Evolutionary conservation across 257 asterid species (phyloP).

Genomic region (Nicotiana sylvestris): DNA sequence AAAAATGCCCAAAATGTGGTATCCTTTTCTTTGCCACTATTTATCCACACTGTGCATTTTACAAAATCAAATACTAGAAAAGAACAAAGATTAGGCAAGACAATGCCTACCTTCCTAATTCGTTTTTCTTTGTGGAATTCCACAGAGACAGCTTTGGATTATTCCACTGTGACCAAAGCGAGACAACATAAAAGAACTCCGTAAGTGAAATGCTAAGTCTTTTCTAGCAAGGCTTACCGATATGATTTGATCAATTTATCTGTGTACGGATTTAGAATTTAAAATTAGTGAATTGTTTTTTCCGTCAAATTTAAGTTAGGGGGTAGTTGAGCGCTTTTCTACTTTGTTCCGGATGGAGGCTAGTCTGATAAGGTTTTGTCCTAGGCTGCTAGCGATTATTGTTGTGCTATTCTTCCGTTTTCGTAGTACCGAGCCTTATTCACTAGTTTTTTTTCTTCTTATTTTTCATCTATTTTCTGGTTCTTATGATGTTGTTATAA

Average conservation of each 20-base stretch:
- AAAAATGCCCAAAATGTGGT: background rate
- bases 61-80: slow-evolving; percentile 5
- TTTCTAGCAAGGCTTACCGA: background rate
- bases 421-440: too few relatives aligned
- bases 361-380: too few relatives aligned
- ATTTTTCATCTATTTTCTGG: too few relatives aligned
- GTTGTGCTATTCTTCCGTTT: too few relatives aligned
- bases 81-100: slow-evolving; percentile 13
- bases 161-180: background rate
- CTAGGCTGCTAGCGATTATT: too few relatives aligned
- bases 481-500: too few relatives aligned
- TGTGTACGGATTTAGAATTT: background rate
- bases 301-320: too few relatives aligned
- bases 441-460: too few relatives aligned
- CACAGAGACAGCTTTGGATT: background rate
- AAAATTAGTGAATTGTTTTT: background rate
- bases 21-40: background rate
- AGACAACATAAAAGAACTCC: background rate
- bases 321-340: too few relatives aligned
- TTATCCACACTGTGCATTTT: background rate
- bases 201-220: background rate
- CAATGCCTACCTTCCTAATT: slow-evolving; percentile 15
- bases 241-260: background rate
- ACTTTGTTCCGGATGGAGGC: too few relatives aligned
- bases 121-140: background rate